Evolutionary conservation across 192 early-diverging fungal species (phyloP), one percentile per base, ranked within the genome.

Genomic region (Umbelopsis ramanniana): DNA sequence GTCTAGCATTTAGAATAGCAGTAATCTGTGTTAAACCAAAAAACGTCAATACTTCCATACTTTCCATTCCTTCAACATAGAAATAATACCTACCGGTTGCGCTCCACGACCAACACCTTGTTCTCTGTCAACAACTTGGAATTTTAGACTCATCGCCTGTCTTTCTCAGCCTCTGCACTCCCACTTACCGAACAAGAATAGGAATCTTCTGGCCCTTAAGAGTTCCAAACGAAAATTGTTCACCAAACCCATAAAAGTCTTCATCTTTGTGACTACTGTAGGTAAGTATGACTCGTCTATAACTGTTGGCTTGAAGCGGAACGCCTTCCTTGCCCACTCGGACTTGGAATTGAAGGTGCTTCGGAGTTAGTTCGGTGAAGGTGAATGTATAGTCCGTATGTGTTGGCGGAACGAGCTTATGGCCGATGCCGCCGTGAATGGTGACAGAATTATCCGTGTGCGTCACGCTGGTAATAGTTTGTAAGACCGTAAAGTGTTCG

Each of bases 231-330:
- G 50, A 63, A 48, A 75, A 76, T 33, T 83, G 82, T 40, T 83
- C 76, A 46, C 82, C 82, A 70, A 83, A 83, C 1, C 82, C 82
- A 75, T 81, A 83, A 57, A 83, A 74, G 0, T 78, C 52, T 75
- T 83, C 82, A 11, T 78, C 80, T 14, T 46, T 60, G 24, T 67
- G 52, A 26, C 73, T 72, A 7, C 29, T 70, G n/a, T 54, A 73
- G 0, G 72, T 72, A 11, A 82, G 40, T 1, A 83, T 46, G 1
- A 75, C 17, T 43, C 77, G 69, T 14, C 55, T 26, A 33, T 78
- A 74, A 1, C 70, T 43, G 5, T 57, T 45, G 0, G 46, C 11
- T 6, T 52, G 69, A 38, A 43, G 15, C 6, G 35, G n/a, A 14
- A 19, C 24, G 17, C 38, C 46, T 23, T 52, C 24, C 6, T 35